phyloP scores from a whole-genome alignment of 805 yeast genomes.

The Wickerhamiella kazuoi region DNA sequence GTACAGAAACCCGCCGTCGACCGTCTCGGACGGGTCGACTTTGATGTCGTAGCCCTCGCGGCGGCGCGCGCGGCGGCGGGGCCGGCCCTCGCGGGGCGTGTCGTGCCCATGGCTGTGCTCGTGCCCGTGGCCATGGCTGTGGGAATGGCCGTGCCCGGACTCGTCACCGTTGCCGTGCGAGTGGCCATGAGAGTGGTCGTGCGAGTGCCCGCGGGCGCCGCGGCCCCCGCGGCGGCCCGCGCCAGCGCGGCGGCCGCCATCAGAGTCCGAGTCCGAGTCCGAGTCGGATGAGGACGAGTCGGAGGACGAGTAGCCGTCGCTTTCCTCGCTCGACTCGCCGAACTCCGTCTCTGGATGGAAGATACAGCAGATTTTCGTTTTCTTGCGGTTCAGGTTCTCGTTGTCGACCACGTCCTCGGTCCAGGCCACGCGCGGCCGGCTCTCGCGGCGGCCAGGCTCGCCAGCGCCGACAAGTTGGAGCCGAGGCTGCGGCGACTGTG shows the following conservation, averaged over 20 bases:
- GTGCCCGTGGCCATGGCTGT: constrained; percentile 21
- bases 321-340: constrained; percentile 23
- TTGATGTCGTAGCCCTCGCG: constrained; percentile 11
- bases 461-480: constrained; percentile 8
- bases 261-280: constrained; percentile 20
- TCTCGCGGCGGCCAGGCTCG: not conserved
- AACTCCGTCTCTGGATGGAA: constrained; percentile 24
- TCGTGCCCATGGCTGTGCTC: constrained; percentile 3
- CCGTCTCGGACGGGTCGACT: constrained; percentile 33
- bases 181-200: not conserved
- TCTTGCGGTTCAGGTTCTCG: constrained; percentile 74
- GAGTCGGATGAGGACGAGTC: constrained; percentile 27
- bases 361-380: constrained; percentile 77
- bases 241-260: too few relatives aligned
- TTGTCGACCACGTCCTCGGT: constrained; percentile 74
- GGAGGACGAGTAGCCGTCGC: constrained; percentile 16
- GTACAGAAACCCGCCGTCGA: constrained; percentile 88
- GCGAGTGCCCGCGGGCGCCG: not conserved
- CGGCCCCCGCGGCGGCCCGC: constrained; percentile 8
- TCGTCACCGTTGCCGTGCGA: constrained; percentile 7
- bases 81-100: constrained; percentile 1
- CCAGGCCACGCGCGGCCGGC: constrained; percentile 54
- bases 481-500: too few relatives aligned
- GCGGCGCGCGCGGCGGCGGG: constrained; percentile 1
- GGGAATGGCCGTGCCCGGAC: constrained; percentile 11